A percentile compares a stretch with the other conserved stretches of the same genome.
Conservation (phyloP, 176 grass and related monocot genomes). For the Chrysopogon serrulatus region DNA sequence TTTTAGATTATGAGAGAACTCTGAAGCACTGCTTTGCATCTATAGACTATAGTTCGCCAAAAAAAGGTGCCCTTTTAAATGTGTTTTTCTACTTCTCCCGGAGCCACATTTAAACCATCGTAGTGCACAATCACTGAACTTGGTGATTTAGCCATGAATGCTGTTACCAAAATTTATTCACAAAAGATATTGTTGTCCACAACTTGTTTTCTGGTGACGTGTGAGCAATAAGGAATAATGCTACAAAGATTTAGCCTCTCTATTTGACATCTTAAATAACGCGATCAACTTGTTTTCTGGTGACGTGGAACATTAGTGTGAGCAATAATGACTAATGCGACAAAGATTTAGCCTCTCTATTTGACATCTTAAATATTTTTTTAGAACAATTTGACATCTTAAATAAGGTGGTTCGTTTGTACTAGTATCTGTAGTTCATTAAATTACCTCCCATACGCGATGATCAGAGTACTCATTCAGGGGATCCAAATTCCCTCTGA, state of each 20-base stretch:
- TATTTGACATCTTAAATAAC: not conserved
- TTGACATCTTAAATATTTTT: not conserved
- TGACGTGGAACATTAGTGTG: too few relatives aligned
- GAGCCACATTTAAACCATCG: not conserved
- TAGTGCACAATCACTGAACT: not conserved
- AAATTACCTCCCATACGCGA: conserved; percentile 82
- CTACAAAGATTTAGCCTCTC: not conserved
- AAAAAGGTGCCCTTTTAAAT: not conserved
- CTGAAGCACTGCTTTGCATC: not conserved
- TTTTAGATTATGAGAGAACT: not conserved
- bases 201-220: not conserved
- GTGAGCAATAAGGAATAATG: not conserved
- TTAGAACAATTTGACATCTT: not conserved
- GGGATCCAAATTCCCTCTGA: conserved; percentile 92
- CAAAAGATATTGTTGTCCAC: not conserved
- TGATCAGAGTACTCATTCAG: conserved; percentile 76
- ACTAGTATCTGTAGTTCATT: conserved; percentile 2
- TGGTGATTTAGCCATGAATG: not conserved
- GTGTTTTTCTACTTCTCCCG: not conserved
- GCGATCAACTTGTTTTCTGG: not conserved
- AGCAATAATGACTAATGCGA: too few relatives aligned
- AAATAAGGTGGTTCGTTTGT: not conserved
- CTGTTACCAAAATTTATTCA: not conserved
- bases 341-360: not conserved
- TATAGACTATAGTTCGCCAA: not conserved